These are phyloP conservation scores for Holtermannia corniformis DNA, from an alignment of 768 basidiomycete species.

Conservation along the genomic window DNA sequence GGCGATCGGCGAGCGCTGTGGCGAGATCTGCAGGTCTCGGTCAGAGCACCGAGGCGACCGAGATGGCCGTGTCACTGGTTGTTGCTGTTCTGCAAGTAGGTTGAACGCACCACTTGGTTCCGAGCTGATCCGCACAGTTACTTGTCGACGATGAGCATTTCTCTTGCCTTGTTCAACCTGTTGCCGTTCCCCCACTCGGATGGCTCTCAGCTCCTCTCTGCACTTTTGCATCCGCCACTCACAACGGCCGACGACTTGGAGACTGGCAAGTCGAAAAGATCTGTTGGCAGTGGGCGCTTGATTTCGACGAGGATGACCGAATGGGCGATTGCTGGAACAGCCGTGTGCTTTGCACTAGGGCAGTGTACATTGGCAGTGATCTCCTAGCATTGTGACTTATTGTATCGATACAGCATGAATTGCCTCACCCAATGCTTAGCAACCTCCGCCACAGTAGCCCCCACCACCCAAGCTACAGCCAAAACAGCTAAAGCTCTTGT, in stretches of 20 bases:
- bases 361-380: neutral
- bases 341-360: too few relatives aligned
- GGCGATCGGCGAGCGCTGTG: neutral
- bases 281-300: too few relatives aligned
- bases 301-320: too few relatives aligned
- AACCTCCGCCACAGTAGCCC: slow-evolving; percentile 39
- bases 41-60: too few relatives aligned
- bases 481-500: slow-evolving; percentile 71
- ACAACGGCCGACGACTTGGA: neutral
- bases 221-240: slow-evolving; percentile 13
- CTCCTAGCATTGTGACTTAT: neutral
- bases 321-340: too few relatives aligned
- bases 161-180: slow-evolving; percentile 72
- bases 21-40: slow-evolving; percentile 6
- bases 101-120: neutral
- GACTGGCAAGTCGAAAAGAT: too few relatives aligned
- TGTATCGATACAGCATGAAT: too few relatives aligned
- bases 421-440: too few relatives aligned
- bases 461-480: slow-evolving; percentile 53
- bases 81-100: slow-evolving; percentile 52
- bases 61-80: slow-evolving; percentile 12
- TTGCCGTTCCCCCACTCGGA: slow-evolving; percentile 65
- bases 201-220: slow-evolving; percentile 53
- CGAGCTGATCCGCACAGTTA: slow-evolving; percentile 19
- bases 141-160: slow-evolving; percentile 53